Evolutionary conservation across 306 rosid species (phyloP).

Genomic region (Macrotyloma uniflorum): DNA sequence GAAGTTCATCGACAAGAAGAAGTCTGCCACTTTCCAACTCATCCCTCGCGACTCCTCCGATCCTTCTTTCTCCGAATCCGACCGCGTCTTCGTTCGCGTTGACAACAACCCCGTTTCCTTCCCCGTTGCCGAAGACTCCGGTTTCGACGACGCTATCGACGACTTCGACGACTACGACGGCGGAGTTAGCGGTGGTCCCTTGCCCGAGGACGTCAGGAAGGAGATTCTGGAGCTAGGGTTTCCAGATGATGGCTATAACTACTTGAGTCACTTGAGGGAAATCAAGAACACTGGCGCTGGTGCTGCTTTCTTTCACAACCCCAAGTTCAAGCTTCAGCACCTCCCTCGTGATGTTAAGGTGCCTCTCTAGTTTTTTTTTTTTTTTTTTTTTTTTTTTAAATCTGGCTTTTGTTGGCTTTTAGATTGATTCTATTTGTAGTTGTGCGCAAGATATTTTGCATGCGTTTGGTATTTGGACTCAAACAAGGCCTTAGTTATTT

Average conservation of each 20-base stretch:
- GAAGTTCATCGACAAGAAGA: constrained; percentile 86
- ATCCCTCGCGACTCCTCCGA: constrained; percentile 82
- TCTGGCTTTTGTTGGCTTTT: too few relatives aligned
- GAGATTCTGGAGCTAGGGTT: constrained; percentile 86
- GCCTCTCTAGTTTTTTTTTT: neutral
- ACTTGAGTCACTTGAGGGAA: constrained; percentile 75
- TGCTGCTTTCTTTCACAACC: constrained; percentile 63
- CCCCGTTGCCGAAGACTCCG: constrained; percentile 33
- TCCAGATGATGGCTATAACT: constrained; percentile 94
- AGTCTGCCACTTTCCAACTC: constrained; percentile 69
- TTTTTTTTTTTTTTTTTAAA: too few relatives aligned
- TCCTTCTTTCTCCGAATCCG: constrained; percentile 61
- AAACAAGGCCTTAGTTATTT: neutral
- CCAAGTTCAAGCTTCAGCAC: constrained; percentile 68
- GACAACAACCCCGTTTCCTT: constrained; percentile 59
- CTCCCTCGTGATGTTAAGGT: constrained; percentile 84
- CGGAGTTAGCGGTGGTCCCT: neutral
- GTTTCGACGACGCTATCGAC: constrained; percentile 65
- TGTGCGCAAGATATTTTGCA: neutral
- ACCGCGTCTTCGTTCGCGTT: constrained; percentile 80
- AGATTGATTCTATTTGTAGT: too few relatives aligned
- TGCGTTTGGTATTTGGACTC: neutral
- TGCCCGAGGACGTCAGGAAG: constrained; percentile 66
- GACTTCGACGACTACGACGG: constrained; percentile 55
- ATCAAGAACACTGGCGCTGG: constrained; percentile 86